Evolutionary conservation across 305 asterid genomes (phyloP), one percentile per base, ranked within the genome.

Genomic region (Fraxinus albicans): DNA sequence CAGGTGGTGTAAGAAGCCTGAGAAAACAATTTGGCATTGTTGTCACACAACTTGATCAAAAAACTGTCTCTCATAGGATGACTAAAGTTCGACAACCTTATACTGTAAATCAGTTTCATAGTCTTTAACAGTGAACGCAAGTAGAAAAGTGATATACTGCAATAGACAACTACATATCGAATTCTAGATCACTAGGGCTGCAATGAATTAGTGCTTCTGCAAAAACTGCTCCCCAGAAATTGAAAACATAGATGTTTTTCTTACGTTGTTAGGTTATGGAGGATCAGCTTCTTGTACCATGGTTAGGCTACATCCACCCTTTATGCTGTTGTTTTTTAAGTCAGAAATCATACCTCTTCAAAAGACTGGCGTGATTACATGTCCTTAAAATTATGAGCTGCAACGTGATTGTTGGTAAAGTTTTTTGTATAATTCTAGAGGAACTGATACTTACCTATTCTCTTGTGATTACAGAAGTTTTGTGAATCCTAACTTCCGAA

Each of bases 1-100:
- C 90, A 0, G 94, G 91, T 34, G 89, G 93, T 77, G 87, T 58
- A 69, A 92, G 86, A 83, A 91, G 93, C 97, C 98, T 93, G 87
- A 55, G 79, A 79, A 84, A 83, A 76, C 17, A 58, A 80, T 29
- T 38, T 27, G 34, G 35, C 44, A 4, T 81, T 44, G n/a, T 35
- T 8, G 23, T 21, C 47, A 40, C 47, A 10, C 50, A 8, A 40
- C 50, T 40, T 40, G 15, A 42, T 42, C 12, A 9, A 42, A 42
- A 42, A 42, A 2, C 3, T 8, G 12, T 9, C 3, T 42, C 15
- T 40, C 29, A 36, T 44, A 47, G 58, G 72, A 60, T 19, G 33
- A 79, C 33, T 50, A 6, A 42, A 65, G 80, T 34, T 34, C 31
- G 69, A 42, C 35, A 42, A 19, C 27, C 67, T 33, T 44, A 53